Evolutionary conservation across 2,329 filamentous ascomycete genomes (phyloP).

Genomic region (Colletotrichum spaethianum): DNA sequence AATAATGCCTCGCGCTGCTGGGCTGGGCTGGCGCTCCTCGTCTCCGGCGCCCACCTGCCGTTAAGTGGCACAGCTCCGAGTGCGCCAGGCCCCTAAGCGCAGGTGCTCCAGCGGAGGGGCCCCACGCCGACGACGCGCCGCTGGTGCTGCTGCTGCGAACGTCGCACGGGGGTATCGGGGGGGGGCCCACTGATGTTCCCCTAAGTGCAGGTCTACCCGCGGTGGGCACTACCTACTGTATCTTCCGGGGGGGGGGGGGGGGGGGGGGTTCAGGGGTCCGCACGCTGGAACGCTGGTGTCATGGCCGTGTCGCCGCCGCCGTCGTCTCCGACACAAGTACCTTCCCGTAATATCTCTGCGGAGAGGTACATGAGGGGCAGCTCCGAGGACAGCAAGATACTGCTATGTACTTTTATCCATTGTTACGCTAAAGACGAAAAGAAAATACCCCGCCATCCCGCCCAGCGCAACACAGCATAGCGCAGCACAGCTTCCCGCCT

Average conservation of each 20-base stretch:
- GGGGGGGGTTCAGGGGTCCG: conserved; percentile 12
- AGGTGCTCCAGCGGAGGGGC: conserved; percentile 37
- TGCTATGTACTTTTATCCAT: too few species aligned
- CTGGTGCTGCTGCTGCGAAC: not conserved
- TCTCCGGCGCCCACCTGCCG: conserved; percentile 28
- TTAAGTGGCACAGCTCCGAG: conserved; percentile 40
- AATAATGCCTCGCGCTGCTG: conserved; percentile 34
- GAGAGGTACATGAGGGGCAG: not conserved
- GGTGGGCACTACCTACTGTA: conserved; percentile 7
- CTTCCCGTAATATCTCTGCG: not conserved
- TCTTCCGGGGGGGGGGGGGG: not conserved
- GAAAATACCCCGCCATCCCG: not conserved
- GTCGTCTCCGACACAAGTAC: not conserved
- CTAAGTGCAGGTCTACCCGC: conserved; percentile 42
- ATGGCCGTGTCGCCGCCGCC: not conserved
- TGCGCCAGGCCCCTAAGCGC: conserved; percentile 43
- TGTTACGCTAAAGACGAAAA: too few species aligned
- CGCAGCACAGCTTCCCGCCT: conserved; percentile 6
- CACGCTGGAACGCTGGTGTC: conserved; percentile 24
- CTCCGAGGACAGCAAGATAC: too few species aligned
- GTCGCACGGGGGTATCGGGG: not conserved
- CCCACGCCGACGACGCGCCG: conserved; percentile 4
- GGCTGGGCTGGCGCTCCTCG: not conserved
- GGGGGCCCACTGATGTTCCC: conserved; percentile 35
- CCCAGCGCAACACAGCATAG: too few species aligned